A percentile compares a stretch with the other conserved stretches of the same genome.
These are phyloP conservation scores for Claviceps maximensis DNA, from an alignment of 2,329 filamentous ascomycete species.

Conservation along the genomic window DNA sequence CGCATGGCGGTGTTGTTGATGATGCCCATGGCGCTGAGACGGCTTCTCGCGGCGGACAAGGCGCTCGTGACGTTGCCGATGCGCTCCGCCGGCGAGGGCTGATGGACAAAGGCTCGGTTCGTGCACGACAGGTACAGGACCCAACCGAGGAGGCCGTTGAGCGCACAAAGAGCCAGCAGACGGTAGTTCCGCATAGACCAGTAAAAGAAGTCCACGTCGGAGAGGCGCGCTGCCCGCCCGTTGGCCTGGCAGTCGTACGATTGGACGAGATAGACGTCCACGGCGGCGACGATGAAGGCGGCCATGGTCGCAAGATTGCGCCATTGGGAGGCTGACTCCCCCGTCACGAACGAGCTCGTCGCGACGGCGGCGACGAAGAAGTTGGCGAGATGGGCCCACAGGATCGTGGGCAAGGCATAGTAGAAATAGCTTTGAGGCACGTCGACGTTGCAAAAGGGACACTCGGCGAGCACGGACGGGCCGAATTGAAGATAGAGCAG, in stretches of 20 bases:
- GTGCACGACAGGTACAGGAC: slow-evolving; percentile 67
- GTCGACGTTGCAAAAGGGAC: slow-evolving; percentile 69
- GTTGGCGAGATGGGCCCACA: slow-evolving; percentile 71
- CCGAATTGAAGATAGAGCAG: slow-evolving; percentile 78
- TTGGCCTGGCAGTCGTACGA: slow-evolving; percentile 56
- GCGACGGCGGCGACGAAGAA: slow-evolving; percentile 56
- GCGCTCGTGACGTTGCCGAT: slow-evolving; percentile 45
- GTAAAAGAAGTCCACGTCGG: slow-evolving; percentile 56
- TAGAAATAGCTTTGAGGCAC: slow-evolving; percentile 59
- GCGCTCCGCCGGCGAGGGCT: slow-evolving; percentile 49
- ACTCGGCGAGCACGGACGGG: slow-evolving; percentile 57
- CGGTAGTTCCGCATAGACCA: slow-evolving; percentile 56
- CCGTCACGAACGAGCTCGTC: slow-evolving; percentile 56
- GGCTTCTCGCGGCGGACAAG: slow-evolving; percentile 48
- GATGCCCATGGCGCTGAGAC: slow-evolving; percentile 59
- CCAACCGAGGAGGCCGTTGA: slow-evolving; percentile 51
- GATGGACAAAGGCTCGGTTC: slow-evolving; percentile 59
- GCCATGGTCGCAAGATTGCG: slow-evolving; percentile 54
- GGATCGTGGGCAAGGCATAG: slow-evolving; percentile 62
- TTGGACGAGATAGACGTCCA: slow-evolving; percentile 53
- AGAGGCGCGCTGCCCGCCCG: slow-evolving; percentile 43
- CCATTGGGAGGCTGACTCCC: slow-evolving; percentile 53
- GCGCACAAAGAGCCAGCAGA: slow-evolving; percentile 45
- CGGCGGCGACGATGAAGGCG: slow-evolving; percentile 40
- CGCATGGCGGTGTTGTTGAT: slow-evolving; percentile 68